Percentiles rank a stretch among this genome's conserved stretches.
These are phyloP conservation scores for Xylaria polymorpha DNA, from an alignment of 2,329 filamentous ascomycete genomes.

Conservation along the genomic window DNA sequence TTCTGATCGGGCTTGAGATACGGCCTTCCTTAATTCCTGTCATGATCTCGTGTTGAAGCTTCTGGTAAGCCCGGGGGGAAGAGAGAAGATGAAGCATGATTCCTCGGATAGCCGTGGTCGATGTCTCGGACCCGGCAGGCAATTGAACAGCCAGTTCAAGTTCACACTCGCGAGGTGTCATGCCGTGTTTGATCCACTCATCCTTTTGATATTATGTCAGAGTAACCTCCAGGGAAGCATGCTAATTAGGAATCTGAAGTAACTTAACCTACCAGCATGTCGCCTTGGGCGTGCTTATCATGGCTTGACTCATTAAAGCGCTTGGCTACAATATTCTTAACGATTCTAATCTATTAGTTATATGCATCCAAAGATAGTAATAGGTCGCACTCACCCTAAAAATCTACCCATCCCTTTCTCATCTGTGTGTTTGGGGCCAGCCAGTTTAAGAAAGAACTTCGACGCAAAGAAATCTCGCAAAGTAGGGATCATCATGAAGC, in stretches of 20 bases:
- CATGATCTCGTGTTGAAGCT: slow-evolving; percentile 41
- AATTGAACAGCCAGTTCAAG: slow-evolving; percentile 45
- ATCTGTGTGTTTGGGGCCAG: slow-evolving; percentile 43
- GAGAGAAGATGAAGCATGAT: slow-evolving; percentile 42
- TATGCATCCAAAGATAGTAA: background rate
- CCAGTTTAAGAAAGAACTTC: slow-evolving; percentile 40
- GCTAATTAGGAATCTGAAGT: background rate
- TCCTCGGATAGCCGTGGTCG: slow-evolving; percentile 41
- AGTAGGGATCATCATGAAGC: slow-evolving; percentile 42
- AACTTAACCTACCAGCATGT: slow-evolving; percentile 42
- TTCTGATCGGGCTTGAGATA: slow-evolving; percentile 44
- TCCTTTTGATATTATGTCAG: slow-evolving; percentile 36
- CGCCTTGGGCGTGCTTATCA: slow-evolving; percentile 18
- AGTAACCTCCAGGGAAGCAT: background rate
- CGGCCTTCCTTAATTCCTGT: slow-evolving; percentile 33
- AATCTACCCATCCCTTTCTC: slow-evolving; percentile 44
- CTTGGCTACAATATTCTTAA: slow-evolving; percentile 39
- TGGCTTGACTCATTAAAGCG: slow-evolving; percentile 35
- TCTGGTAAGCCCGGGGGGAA: slow-evolving; percentile 38
- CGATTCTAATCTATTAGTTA: slow-evolving; percentile 34
- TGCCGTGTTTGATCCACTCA: slow-evolving; percentile 44
- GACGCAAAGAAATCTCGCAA: slow-evolving; percentile 43
- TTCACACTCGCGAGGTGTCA: slow-evolving; percentile 44
- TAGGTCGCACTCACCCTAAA: slow-evolving; percentile 37
- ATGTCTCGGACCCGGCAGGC: slow-evolving; percentile 43